A percentile compares a stretch with the other conserved stretches of the same genome.
Evolutionary conservation across 768 basidiomycete species (phyloP).

Genomic region (Russula sp.): DNA sequence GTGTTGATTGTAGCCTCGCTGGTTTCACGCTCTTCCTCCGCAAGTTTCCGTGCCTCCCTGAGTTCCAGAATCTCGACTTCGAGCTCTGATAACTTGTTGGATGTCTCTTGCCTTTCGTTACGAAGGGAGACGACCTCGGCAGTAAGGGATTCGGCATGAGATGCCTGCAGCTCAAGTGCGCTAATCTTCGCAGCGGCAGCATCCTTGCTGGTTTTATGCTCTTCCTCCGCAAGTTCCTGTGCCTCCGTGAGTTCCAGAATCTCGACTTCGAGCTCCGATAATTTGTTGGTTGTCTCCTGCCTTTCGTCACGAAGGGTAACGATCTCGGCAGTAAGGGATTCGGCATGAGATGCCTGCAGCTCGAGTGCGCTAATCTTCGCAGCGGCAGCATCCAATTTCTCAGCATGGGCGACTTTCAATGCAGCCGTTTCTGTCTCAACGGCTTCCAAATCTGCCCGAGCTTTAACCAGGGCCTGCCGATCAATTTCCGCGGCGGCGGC

Average conservation of each 20-base stretch:
- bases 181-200: conserved; percentile 42
- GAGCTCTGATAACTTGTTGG: conserved; percentile 67
- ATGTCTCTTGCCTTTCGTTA: conserved; percentile 63
- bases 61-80: conserved; percentile 78
- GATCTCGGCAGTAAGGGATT: conserved; percentile 45
- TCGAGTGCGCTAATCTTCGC: conserved; percentile 44
- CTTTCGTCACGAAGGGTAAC: conserved; percentile 53
- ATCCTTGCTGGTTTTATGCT: conserved; percentile 34
- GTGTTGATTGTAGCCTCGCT: conserved; percentile 41
- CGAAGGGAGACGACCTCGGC: conserved; percentile 48
- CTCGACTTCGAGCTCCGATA: conserved; percentile 80
- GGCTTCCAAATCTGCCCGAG: conserved; percentile 54
- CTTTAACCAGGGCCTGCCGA: conserved; percentile 57
- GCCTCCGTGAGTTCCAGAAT: conserved; percentile 70
- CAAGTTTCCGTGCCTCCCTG: conserved; percentile 60
- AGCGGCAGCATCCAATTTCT: conserved; percentile 43
- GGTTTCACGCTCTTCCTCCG: conserved; percentile 50
- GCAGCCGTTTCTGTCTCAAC: conserved; percentile 47
- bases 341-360: conserved; percentile 38
- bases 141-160: conserved; percentile 40
- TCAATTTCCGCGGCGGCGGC: conserved; percentile 52
- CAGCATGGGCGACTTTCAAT: conserved; percentile 45
- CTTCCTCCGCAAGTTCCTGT: conserved; percentile 60
- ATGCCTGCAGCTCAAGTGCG: conserved; percentile 43
- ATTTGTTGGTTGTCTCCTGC: conserved; percentile 62